Base-by-base conservation (phyloP, 108 stramenopile genomes). In the Aurantiochytrium sp. region DNA sequence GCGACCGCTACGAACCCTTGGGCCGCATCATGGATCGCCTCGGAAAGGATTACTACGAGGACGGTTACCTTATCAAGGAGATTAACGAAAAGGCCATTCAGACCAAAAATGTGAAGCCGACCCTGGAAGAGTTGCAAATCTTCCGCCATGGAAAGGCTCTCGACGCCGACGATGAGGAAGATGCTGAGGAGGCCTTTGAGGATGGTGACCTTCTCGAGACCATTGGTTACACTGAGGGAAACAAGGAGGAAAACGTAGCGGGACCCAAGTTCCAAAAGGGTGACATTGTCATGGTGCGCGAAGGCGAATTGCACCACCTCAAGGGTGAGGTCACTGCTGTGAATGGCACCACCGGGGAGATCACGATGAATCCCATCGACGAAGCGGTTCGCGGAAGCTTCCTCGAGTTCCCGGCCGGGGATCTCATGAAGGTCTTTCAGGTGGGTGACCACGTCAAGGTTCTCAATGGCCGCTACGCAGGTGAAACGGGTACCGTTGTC, bases 391-490 rank as follows among this genome's bases (percentile, higher is more conserved):
- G 89, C 10, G 89, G 59, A 12, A 89, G 87, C 60, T 96, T 97
- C 88, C 94, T 99, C 57, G 97, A 97, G 90, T 97, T 98, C 76
- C 89, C 96, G 83, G 88, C 95, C 44, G 95, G 92, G 58, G 97
- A 98, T 89, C 95, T 98, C 47, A 95, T 96, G 57, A 99, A 99
- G 91, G 92, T 93, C 89, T 96, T 99, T 91, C 93, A 96, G 76
- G 94, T 97, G 18, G 99, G 98, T 60, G 96, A 94, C 8, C 98
- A 98, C 92, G 99, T 98, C 29, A 97, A 98, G 91, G 97, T 99
- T 21, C 96, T 95, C 53, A 97, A 97, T 91, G 98, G 99, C 49
- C 92, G 96, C 29, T 97, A 97, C 91, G 94, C 96, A 35, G 97
- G 97, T 87, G 97, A 98, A 90, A 99, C 98, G 23, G 98, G 98